Percentiles rank a stretch among this genome's conserved stretches.
Conservation (phyloP, 257 asterid genomes). For the Solanum ossicruentum region DNA sequence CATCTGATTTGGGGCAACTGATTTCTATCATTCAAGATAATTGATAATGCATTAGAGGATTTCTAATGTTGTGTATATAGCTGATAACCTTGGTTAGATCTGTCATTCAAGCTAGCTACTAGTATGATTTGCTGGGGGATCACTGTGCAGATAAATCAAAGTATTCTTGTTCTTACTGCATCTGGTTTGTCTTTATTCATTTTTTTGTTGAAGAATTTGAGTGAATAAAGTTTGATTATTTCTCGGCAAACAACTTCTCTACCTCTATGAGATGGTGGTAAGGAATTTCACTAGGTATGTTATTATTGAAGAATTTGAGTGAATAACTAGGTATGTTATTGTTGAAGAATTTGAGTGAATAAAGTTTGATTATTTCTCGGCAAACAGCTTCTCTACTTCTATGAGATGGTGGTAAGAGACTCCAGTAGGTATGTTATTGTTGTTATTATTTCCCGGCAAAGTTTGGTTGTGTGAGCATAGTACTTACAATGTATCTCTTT, state of each 20-base stretch:
- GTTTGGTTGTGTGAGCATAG: background rate
- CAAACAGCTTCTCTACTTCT: too few species aligned
- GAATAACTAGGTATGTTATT: too few species aligned
- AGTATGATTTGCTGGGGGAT: background rate
- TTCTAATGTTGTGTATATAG: background rate
- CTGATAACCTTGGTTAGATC: background rate
- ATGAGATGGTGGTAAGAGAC: too few species aligned
- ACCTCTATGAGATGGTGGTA: too few species aligned
- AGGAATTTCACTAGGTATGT: too few species aligned
- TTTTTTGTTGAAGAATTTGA: background rate
- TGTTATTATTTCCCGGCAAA: background rate
- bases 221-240: background rate
- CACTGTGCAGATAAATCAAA: background rate
- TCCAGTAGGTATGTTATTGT: too few species aligned
- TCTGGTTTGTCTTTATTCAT: background rate
- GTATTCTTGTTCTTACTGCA: background rate
- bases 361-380: background rate
- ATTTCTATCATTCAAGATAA: background rate
- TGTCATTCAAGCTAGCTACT: background rate
- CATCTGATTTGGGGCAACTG: slow-evolving; percentile 68
- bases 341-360: background rate
- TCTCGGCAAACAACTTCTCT: too few species aligned
- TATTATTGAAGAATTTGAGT: too few species aligned
- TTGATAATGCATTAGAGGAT: background rate
- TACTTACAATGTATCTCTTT: background rate